Base-by-base conservation (phyloP, 371 early-diverging fungal genomes). In the Mortierella sp. region DNA sequence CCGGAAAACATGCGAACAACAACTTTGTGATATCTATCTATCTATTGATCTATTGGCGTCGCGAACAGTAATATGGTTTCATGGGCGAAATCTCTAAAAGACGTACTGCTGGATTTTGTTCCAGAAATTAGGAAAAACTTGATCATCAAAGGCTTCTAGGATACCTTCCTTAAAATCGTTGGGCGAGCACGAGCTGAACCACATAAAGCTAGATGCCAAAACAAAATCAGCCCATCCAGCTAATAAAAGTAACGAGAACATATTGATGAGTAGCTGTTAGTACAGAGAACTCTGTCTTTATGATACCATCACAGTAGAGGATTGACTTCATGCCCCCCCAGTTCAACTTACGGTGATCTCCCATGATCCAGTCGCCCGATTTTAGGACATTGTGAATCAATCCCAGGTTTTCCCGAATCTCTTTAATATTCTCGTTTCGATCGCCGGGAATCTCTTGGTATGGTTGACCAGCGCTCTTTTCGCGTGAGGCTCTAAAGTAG, bases 191-290 rank as follows among this genome's bases (percentile, higher is more conserved):
- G 81, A 59, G 60, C 62, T 65, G 81, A 81, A 72, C 81, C 81
- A 79, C 5, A 67, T 47, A 63, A 79, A 74, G 62, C 74, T 79
- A 7, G 80, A 45, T 8, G 60, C 74, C 4, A 79, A 48, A 7
- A 79, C 70, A 66, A 79, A 79, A 64, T 74, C 74, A 0, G 74
- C 74, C 79, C 79, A 78, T 41, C 79, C 74, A 45, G 79, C 79
- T 78, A 58, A 45, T 15, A 33, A 50, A 24, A 24, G 19, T 8
- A 58, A 38, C 40, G 15, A 5, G 11, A 19, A 16, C 21, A 48
- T 13, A 53, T 19, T 59, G 10, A 13, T 41, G 13, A 41, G 43
- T 13, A 41, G 28, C 28, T 1, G 28, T 28, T 1, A 28, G 28
- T 28, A 28, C 28, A 28, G 28, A 28, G 28, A 28, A 28, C 28